Conservation (phyloP, 306 rosid species). For the Sesbania bispinosa region DNA sequence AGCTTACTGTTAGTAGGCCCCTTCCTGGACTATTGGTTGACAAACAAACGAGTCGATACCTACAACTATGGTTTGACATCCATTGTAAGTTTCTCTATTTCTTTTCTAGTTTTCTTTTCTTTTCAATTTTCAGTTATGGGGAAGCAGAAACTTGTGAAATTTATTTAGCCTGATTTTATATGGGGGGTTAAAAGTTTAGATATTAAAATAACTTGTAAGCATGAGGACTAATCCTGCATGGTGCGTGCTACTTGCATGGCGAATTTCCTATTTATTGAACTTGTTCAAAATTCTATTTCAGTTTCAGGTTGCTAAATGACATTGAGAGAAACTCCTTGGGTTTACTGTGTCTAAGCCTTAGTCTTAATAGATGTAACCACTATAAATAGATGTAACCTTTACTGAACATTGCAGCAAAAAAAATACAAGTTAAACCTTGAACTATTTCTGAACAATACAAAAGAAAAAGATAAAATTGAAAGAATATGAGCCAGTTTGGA, state of each 20-base stretch:
- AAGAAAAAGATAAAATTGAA: too few species aligned
- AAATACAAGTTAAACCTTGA: too few species aligned
- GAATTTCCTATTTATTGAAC: background rate
- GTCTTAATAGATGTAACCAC: too few species aligned
- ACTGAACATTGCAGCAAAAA: too few species aligned
- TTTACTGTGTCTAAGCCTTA: background rate
- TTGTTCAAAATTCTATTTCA: background rate
- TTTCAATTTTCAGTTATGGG: background rate
- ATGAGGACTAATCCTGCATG: background rate
- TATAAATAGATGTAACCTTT: too few species aligned
- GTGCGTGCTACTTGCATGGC: background rate
- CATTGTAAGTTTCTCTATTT: conserved; percentile 44
- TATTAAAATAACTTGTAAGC: background rate
- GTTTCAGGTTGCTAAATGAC: background rate
- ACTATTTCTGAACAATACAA: too few species aligned
- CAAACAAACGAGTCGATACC: conserved; percentile 61
- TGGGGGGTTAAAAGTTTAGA: background rate
- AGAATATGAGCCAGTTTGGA: too few species aligned
- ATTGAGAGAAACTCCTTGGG: background rate
- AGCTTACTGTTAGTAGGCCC: conserved; percentile 66
- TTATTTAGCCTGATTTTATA: conserved; percentile 6
- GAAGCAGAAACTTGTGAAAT: background rate
- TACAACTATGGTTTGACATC: conserved; percentile 50
- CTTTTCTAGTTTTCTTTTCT: background rate
- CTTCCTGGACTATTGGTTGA: conserved; percentile 72